These are phyloP conservation scores for Ichthyophthirius multifiliis DNA, from an alignment of 169 alveolate genomes.

Conservation along the genomic window DNA sequence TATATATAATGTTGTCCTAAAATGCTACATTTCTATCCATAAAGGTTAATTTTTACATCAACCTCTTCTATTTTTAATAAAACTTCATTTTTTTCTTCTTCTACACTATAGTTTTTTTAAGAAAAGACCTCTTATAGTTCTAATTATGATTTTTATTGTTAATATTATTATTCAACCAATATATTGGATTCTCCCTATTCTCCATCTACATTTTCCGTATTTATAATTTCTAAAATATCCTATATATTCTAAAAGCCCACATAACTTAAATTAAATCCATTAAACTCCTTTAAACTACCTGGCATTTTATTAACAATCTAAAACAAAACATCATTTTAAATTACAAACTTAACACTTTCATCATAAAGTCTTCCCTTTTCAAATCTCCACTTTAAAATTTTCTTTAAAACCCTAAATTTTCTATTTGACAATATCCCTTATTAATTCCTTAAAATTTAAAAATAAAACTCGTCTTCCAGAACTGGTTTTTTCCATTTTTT, in stretches of 20 bases:
- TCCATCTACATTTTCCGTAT: neutral
- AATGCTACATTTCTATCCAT: neutral
- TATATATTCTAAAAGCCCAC: neutral
- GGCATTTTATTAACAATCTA: conserved; percentile 37
- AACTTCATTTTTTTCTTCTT: neutral
- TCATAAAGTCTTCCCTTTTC: conserved; percentile 61
- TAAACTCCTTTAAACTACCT: conserved; percentile 7
- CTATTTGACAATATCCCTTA: conserved; percentile 12
- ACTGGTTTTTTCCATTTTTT: conserved; percentile 56
- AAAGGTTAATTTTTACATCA: neutral
- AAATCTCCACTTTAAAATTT: conserved; percentile 58
- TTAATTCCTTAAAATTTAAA: conserved; percentile 31
- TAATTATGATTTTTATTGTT: neutral
- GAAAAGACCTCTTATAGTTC: neutral
- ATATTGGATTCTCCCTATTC: neutral
- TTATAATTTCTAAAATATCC: neutral
- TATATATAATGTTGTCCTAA: neutral
- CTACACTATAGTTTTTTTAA: too few relatives aligned
- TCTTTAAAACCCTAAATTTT: conserved; percentile 35
- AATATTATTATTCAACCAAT: neutral
- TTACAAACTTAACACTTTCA: conserved; percentile 55
- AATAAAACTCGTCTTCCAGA: conserved; percentile 44
- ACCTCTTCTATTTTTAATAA: neutral
- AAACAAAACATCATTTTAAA: conserved; percentile 53
- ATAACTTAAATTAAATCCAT: neutral